Evolutionary conservation across 208 protist genomes (phyloP), one percentile per base, ranked within the genome.

Genomic region (Leishmania major): DNA sequence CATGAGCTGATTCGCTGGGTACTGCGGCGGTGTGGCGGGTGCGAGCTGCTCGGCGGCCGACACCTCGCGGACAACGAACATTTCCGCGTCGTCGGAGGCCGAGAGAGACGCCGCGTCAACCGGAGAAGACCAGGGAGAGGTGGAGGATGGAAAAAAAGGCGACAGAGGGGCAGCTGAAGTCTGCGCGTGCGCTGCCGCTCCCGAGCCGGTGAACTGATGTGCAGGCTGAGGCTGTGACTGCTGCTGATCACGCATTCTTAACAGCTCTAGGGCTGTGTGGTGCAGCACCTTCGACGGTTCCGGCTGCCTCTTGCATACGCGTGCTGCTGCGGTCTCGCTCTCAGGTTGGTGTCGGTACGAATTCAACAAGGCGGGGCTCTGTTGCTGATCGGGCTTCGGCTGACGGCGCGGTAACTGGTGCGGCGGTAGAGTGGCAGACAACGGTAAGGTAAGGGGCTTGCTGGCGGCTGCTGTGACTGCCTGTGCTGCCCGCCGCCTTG

Each of bases 181-280:
- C 47, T 31, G 22, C 60, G 28, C 11, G 31, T 47, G 51, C 57
- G 51, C 55, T 80, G 55, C 75, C 22, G 67, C 43, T 47, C 28
- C 22, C 1, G 43, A 43, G 19, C 22, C 43, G 19, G 17, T 7
- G 19, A 49, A 15, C 59, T 78, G 81, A 47, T 80, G 81, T n/a
- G 69, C 43, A 8, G 60, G n/a, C 40, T 35, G 45, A 53, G 40
- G 55, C 35, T 69, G 31, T 3, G 13, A 10, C 25, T 53, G 59
- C 35, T 55, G 59, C 25, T 69, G 45, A 31, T 79, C 45, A n/a
- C 35, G 67, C 13, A 47, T 55, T 35, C 66, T 35, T 35, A 86
- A 40, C 5, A 82, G 72, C 78, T 81, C 78, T n/a, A 86, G 43
- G 0, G 82, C 82, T 31, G 82, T 87, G 43, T 37, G 59, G 15